These are phyloP conservation scores for Oropetium thomaeum DNA, from an alignment of 176 grass and related monocot species.

Conservation along the genomic window DNA sequence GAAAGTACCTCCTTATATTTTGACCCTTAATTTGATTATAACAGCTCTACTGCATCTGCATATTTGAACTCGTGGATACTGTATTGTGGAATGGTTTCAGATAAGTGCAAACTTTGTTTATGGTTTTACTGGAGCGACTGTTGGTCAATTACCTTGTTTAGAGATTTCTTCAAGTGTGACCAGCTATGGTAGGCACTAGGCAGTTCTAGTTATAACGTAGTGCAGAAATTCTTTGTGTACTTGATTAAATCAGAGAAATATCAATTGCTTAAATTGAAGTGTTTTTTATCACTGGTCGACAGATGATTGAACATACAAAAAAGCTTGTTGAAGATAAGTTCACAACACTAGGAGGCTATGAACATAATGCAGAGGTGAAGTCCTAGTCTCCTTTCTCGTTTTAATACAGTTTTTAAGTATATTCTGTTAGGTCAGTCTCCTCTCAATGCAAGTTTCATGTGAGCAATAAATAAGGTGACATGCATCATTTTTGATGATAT, in stretches of 20 bases:
- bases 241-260: conserved; percentile 19
- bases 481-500: too few relatives aligned
- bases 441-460: too few relatives aligned
- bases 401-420: conserved; percentile 12
- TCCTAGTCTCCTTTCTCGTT: neutral
- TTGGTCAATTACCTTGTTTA: conserved; percentile 96
- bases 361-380: conserved; percentile 90
- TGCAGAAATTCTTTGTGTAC: neutral
- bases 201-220: conserved; percentile 18
- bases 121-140: conserved; percentile 96
- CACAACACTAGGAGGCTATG: conserved; percentile 76
- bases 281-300: conserved; percentile 59
- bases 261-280: conserved; percentile 16
- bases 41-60: neutral
- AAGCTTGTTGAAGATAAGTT: conserved; percentile 98
- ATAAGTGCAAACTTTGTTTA: conserved; percentile 98
- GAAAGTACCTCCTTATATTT: conserved; percentile 60
- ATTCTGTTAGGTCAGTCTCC: too few relatives aligned
- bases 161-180: conserved; percentile 99
- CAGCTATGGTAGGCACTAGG: conserved; percentile 95
- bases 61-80: conserved; percentile 16
- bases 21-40: neutral
- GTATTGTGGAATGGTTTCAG: conserved; percentile 37
- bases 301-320: conserved; percentile 99
- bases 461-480: too few relatives aligned